Conservation (phyloP, 148 eudicot genomes). For the Vaccinium macrocarpon region DNA sequence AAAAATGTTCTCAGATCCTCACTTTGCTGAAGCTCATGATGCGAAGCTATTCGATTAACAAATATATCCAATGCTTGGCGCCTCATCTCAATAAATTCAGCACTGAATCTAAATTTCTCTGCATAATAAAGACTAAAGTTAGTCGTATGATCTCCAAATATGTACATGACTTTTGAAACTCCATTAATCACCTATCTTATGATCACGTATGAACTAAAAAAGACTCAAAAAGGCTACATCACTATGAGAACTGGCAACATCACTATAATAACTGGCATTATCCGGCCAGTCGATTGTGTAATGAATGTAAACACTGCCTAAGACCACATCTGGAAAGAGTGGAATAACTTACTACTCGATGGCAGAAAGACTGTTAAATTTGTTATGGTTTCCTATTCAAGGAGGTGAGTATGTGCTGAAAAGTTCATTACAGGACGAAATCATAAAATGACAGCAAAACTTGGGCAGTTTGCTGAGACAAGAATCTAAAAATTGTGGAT, state of each 20-base stretch:
- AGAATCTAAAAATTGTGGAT: neutral
- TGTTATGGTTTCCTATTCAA: neutral
- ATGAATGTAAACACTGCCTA: neutral
- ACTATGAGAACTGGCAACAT: neutral
- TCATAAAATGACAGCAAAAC: neutral
- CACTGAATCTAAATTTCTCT: constrained; percentile 98
- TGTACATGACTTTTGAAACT: neutral
- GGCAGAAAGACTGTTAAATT: neutral
- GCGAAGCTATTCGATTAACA: constrained; percentile 87
- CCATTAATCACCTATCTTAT: neutral
- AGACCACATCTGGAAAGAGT: neutral
- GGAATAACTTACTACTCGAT: neutral
- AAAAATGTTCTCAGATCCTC: constrained; percentile 89
- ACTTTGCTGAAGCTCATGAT: constrained; percentile 79
- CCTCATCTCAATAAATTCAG: constrained; percentile 98
- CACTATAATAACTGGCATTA: neutral
- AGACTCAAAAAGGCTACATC: neutral
- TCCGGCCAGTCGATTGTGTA: neutral
- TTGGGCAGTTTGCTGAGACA: neutral
- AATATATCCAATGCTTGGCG: constrained; percentile 87
- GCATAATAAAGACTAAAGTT: constrained; percentile 25
- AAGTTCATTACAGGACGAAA: neutral
- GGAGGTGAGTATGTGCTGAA: neutral
- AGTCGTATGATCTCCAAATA: constrained; percentile 9
- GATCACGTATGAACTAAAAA: neutral